These are phyloP conservation scores for Knoxdaviesia proteae DNA, from an alignment of 2,329 filamentous ascomycete genomes.

Conservation along the genomic window DNA sequence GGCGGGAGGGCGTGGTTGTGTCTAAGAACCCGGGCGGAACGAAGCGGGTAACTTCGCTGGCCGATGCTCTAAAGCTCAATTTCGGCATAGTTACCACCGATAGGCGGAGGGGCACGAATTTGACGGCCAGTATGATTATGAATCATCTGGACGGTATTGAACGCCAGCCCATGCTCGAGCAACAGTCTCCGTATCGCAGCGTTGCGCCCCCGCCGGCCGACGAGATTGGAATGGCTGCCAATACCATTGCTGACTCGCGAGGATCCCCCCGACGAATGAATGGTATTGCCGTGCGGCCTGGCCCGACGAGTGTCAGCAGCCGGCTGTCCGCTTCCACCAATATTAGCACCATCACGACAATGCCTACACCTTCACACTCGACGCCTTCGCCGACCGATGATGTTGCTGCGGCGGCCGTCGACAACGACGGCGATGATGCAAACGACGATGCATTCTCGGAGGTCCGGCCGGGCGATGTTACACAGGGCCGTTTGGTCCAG, in stretches of 20 bases:
- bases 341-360: too few relatives aligned
- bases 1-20: conserved; percentile 84
- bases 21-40: conserved; percentile 97
- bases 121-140: conserved; percentile 62
- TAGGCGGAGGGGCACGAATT: conserved; percentile 39
- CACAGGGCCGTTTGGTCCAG: conserved; percentile 74
- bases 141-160: conserved; percentile 41
- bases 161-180: conserved; percentile 20
- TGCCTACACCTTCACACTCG: conserved; percentile 1
- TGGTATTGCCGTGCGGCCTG: too few relatives aligned
- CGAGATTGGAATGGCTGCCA: too few relatives aligned
- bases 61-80: conserved; percentile 89
- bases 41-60: conserved; percentile 87
- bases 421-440: conserved; percentile 16
- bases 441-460: too few relatives aligned
- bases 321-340: too few relatives aligned
- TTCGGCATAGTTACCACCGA: conserved; percentile 93
- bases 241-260: too few relatives aligned
- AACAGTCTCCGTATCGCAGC: too few relatives aligned
- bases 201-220: too few relatives aligned
- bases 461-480: conserved; percentile 61
- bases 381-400: conserved; percentile 3
- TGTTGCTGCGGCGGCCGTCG: conserved; percentile 5
- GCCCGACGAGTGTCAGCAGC: too few relatives aligned
- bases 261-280: too few relatives aligned